A percentile compares a stretch with the other conserved stretches of the same genome.
Conservation (phyloP, 2,329 filamentous ascomycete genomes). For the Capronia coronata region DNA sequence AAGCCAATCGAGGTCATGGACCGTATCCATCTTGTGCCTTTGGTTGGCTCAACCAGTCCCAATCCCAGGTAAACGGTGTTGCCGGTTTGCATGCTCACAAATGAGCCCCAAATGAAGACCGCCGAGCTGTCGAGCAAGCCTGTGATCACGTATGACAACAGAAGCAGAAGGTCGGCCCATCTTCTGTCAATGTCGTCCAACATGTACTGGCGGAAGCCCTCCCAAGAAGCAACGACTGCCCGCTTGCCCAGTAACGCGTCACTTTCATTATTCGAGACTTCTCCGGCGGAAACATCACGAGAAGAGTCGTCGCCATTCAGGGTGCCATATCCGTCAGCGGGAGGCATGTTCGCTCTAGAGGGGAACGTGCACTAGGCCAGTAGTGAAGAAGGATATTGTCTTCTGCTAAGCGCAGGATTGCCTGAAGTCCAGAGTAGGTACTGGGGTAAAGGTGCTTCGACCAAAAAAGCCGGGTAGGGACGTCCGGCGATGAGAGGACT, state of each 20-base stretch:
- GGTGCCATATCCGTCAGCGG: conserved; percentile 17
- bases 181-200: conserved; percentile 17
- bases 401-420: not conserved
- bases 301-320: conserved; percentile 1
- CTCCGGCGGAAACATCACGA: not conserved
- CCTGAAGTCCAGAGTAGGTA: not conserved
- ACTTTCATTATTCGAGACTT: conserved; percentile 11
- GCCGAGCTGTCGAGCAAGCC: conserved; percentile 70
- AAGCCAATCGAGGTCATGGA: conserved; percentile 62
- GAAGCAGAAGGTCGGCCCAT: conserved; percentile 60
- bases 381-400: not conserved
- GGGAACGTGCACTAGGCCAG: not conserved
- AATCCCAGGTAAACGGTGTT: conserved; percentile 76
- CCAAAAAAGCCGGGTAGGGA: not conserved
- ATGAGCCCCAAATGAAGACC: conserved; percentile 70
- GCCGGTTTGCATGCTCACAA: conserved; percentile 80
- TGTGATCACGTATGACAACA: conserved; percentile 69
- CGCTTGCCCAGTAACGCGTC: conserved; percentile 9
- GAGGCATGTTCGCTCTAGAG: conserved; percentile 7
- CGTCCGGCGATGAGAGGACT: not conserved
- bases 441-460: not conserved
- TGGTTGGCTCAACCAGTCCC: conserved; percentile 55
- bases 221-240: not conserved
- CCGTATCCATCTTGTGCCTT: conserved; percentile 60
- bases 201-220: conserved; percentile 14